Percentiles rank a stretch among this genome's conserved stretches.
Conservation (phyloP, 2,329 filamentous ascomycete species). For the Grosmannia penicillata region DNA sequence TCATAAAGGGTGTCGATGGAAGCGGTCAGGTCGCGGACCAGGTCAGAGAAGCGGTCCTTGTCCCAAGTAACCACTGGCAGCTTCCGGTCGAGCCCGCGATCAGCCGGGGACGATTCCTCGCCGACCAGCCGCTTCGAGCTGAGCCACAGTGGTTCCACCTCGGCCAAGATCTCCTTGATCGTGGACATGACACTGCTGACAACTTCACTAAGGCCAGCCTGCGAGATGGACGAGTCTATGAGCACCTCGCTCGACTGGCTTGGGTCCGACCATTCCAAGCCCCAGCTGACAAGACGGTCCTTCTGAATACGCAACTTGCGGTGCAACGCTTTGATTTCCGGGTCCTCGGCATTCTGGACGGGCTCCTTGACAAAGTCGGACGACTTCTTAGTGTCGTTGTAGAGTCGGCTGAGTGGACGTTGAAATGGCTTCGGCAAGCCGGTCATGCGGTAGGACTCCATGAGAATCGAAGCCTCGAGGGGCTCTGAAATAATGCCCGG, state of each 20-base stretch:
- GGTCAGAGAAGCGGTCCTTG: slow-evolving; percentile 58
- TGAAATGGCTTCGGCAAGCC: slow-evolving; percentile 43
- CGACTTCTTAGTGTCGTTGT: slow-evolving; percentile 68
- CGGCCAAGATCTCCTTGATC: slow-evolving; percentile 65
- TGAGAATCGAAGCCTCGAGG: slow-evolving; percentile 13
- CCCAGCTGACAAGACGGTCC: slow-evolving; percentile 66
- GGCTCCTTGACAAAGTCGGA: slow-evolving; percentile 57
- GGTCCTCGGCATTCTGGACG: slow-evolving; percentile 46
- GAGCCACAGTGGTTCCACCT: slow-evolving; percentile 58
- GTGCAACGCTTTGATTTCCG: slow-evolving; percentile 57
- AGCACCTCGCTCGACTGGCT: slow-evolving; percentile 40
- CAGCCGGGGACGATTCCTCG: not conserved
- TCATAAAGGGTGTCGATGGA: slow-evolving; percentile 72
- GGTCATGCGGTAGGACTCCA: slow-evolving; percentile 34
- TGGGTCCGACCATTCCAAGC: slow-evolving; percentile 66
- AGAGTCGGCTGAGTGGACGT: slow-evolving; percentile 54
- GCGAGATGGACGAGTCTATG: slow-evolving; percentile 56
- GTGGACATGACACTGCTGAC: slow-evolving; percentile 67
- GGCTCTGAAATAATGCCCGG: too few species aligned
- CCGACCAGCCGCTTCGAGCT: slow-evolving; percentile 34
- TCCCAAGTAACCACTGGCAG: slow-evolving; percentile 47
- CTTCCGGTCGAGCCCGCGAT: slow-evolving; percentile 30
- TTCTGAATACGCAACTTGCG: slow-evolving; percentile 69
- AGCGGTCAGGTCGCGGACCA: slow-evolving; percentile 58
- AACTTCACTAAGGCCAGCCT: slow-evolving; percentile 60